phyloP scores from a whole-genome alignment of 129 eudicot genomes.

The Ambrosia artemisiifolia region DNA sequence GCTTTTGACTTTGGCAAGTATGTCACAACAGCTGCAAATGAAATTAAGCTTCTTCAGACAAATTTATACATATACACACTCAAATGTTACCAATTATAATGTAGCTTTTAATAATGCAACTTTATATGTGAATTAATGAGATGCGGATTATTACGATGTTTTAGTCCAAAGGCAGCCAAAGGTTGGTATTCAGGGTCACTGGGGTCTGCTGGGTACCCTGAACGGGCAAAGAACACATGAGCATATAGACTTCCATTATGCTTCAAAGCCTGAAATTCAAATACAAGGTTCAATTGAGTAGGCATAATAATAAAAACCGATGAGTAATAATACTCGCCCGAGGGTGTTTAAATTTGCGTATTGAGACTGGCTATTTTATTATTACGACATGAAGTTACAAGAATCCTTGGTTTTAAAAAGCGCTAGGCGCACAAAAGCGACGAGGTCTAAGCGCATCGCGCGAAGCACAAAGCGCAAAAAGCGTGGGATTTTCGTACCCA shows the following conservation, averaged over 20 bases:
- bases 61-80: neutral
- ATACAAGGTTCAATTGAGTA: neutral
- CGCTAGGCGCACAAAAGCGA: too few species aligned
- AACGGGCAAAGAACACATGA: slow-evolving; percentile 88
- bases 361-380: neutral
- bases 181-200: slow-evolving; percentile 88
- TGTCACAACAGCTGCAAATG: slow-evolving; percentile 59
- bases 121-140: neutral
- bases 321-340: neutral
- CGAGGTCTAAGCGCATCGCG: too few species aligned
- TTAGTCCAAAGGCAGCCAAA: slow-evolving; percentile 71
- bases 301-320: neutral
- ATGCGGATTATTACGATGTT: slow-evolving; percentile 50
- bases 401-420: too few species aligned
- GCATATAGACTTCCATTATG: slow-evolving; percentile 85
- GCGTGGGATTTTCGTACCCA: too few species aligned
- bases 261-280: slow-evolving; percentile 65
- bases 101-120: neutral
- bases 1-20: slow-evolving; percentile 85
- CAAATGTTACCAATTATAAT: neutral
- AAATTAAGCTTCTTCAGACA: slow-evolving; percentile 9
- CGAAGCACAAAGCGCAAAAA: too few species aligned
- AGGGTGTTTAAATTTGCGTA: neutral
- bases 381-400: neutral
- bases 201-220: slow-evolving; percentile 87